phyloP scores from a whole-genome alignment of 1,139 yeast genomes.

The Zhuliangozyma blackwelliae region DNA sequence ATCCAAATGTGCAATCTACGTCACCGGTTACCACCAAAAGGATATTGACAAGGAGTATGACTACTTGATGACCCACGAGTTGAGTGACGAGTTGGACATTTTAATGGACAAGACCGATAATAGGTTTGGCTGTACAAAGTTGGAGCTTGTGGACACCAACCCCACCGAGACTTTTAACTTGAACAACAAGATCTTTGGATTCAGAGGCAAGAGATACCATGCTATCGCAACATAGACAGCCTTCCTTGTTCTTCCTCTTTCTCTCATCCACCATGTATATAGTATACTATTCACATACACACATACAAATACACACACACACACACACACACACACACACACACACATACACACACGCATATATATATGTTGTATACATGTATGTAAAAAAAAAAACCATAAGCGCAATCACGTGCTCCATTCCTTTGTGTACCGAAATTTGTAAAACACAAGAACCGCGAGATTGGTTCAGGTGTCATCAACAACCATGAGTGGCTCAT shows the following conservation, averaged over 20 bases:
- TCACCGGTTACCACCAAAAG: slow-evolving; percentile 81
- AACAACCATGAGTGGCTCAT: too few relatives aligned
- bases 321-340: too few relatives aligned
- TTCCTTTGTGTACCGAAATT: too few relatives aligned
- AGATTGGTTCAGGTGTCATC: too few relatives aligned
- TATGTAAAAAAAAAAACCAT: too few relatives aligned
- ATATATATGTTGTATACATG: too few relatives aligned
- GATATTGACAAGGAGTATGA: slow-evolving; percentile 69
- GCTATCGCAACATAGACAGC: slow-evolving; percentile 44
- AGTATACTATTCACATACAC: background rate
- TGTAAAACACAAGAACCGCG: too few relatives aligned
- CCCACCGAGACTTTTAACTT: slow-evolving; percentile 93
- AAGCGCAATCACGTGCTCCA: too few relatives aligned
- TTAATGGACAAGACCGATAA: slow-evolving; percentile 73
- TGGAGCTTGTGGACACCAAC: slow-evolving; percentile 87
- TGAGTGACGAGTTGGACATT: slow-evolving; percentile 69
- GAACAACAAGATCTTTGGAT: slow-evolving; percentile 82
- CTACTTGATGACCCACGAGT: slow-evolving; percentile 64
- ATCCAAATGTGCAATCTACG: slow-evolving; percentile 86
- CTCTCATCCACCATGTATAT: too few relatives aligned
- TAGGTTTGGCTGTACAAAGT: slow-evolving; percentile 78
- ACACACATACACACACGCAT: too few relatives aligned
- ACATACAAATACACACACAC: slow-evolving; percentile 16
- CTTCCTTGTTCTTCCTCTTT: too few relatives aligned
- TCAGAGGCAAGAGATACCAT: slow-evolving; percentile 95